These are phyloP conservation scores for Pythium aristosporum DNA, from an alignment of 352 stramenopile species.

Conservation along the genomic window DNA sequence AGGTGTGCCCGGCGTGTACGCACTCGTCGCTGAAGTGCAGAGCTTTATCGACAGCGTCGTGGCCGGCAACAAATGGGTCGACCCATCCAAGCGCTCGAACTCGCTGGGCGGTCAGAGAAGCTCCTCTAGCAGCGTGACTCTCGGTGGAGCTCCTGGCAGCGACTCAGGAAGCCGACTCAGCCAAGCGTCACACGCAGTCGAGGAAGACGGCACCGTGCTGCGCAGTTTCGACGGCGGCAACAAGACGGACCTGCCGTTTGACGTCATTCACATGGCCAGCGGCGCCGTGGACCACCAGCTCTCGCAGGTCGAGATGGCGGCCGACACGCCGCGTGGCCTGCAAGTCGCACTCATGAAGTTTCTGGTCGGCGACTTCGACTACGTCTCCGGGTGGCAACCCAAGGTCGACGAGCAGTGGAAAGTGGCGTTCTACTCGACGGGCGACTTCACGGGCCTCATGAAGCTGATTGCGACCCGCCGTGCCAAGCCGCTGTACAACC, in stretches of 20 bases:
- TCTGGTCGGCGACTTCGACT: constrained; percentile 27
- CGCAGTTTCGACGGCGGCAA: constrained; percentile 10
- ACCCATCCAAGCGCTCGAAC: constrained; percentile 8
- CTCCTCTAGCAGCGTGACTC: no score
- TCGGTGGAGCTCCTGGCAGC: background rate
- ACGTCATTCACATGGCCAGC: constrained; percentile 34
- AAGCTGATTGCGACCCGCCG: constrained; percentile 20
- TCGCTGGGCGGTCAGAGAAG: no score
- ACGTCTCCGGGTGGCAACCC: constrained; percentile 22
- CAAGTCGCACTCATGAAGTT: constrained; percentile 30
- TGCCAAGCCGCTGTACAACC: constrained; percentile 23
- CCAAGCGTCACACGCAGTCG: background rate
- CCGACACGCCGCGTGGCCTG: constrained; percentile 26
- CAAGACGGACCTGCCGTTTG: constrained; percentile 26
- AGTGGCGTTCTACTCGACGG: constrained; percentile 35
- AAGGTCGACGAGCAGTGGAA: constrained; percentile 24
- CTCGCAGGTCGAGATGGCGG: constrained; percentile 33
- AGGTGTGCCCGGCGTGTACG: constrained; percentile 37
- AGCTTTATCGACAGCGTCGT: constrained; percentile 33
- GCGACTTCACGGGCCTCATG: constrained; percentile 31
- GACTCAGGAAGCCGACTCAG: background rate
- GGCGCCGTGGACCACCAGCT: constrained; percentile 27
- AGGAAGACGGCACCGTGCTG: constrained; percentile 2
- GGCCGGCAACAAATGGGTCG: constrained; percentile 31
- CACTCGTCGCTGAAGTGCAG: constrained; percentile 28